These are phyloP conservation scores for Salvia rosmarinus DNA, from an alignment of 257 asterid species.

Conservation along the genomic window DNA sequence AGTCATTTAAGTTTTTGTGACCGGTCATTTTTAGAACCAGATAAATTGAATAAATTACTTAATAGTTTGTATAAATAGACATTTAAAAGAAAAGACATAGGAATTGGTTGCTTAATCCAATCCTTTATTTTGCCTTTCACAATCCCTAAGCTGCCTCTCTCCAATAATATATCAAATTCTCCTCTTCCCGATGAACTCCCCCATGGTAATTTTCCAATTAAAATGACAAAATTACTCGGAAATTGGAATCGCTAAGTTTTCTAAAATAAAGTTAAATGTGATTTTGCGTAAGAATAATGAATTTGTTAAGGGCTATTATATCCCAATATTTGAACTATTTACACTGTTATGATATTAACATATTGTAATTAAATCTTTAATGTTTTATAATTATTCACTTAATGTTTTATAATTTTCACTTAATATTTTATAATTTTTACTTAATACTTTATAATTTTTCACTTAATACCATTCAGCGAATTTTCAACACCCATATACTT, in stretches of 20 bases:
- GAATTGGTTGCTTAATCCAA: slow-evolving; percentile 50
- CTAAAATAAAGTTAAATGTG: neutral
- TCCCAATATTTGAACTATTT: too few species aligned
- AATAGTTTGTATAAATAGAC: neutral
- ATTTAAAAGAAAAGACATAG: slow-evolving; percentile 38
- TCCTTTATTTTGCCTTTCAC: slow-evolving; percentile 56
- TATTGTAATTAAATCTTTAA: too few species aligned
- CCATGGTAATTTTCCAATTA: slow-evolving; percentile 1
- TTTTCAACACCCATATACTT: too few species aligned
- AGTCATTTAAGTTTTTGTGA: slow-evolving; percentile 7
- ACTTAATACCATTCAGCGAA: too few species aligned
- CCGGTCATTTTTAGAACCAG: neutral
- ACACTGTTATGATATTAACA: too few species aligned
- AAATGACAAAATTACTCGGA: slow-evolving; percentile 19
- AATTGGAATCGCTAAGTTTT: slow-evolving; percentile 1
- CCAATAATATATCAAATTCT: slow-evolving; percentile 44
- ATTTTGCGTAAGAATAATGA: neutral
- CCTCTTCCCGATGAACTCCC: slow-evolving; percentile 55
- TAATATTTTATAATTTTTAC: too few species aligned
- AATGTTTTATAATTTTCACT: too few species aligned
- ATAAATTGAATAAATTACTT: too few species aligned
- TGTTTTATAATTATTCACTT: too few species aligned
- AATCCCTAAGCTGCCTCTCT: slow-evolving; percentile 58
- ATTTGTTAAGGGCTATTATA: too few species aligned
- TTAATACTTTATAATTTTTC: too few species aligned